Evolutionary conservation across 805 yeast species (phyloP).

Genomic region (Schwanniomyces pseudopolymorphus): DNA sequence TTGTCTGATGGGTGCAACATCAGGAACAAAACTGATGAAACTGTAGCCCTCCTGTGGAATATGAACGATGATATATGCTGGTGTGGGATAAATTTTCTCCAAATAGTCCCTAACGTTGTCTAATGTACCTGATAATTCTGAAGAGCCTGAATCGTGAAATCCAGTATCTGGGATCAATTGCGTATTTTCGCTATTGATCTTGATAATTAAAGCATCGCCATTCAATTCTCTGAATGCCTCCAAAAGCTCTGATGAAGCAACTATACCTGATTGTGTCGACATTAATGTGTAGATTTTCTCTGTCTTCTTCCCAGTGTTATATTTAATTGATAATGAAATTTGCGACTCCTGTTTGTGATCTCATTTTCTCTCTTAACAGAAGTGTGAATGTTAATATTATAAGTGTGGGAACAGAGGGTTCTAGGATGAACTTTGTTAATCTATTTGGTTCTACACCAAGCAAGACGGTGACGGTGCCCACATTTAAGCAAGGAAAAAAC

Average conservation of each 20-base stretch:
- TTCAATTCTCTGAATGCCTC: conserved; percentile 22
- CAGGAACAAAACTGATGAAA: conserved; percentile 86
- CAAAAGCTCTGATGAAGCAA: conserved; percentile 31
- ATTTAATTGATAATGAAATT: background rate
- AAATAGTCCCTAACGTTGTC: conserved; percentile 20
- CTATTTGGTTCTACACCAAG: conserved; percentile 3
- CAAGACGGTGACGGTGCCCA: conserved; percentile 8
- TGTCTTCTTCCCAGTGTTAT: background rate
- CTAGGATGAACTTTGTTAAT: conserved; percentile 4
- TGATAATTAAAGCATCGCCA: conserved; percentile 26
- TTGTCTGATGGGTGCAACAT: conserved; percentile 70
- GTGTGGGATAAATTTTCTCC: conserved; percentile 28
- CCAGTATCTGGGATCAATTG: conserved; percentile 28
- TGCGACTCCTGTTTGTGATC: background rate
- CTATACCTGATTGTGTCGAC: conserved; percentile 47
- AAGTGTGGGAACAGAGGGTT: background rate
- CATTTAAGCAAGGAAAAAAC: conserved; percentile 13
- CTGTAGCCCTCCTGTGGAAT: conserved; percentile 24
- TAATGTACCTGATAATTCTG: conserved; percentile 17
- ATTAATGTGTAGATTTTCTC: conserved; percentile 11
- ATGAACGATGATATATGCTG: conserved; percentile 33
- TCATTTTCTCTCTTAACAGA: background rate
- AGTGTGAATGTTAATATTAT: background rate
- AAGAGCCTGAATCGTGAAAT: conserved; percentile 12
- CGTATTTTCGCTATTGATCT: conserved; percentile 32